Conservation (phyloP, 495 filamentous ascomycete genomes). For the Neurospora sp. region DNA sequence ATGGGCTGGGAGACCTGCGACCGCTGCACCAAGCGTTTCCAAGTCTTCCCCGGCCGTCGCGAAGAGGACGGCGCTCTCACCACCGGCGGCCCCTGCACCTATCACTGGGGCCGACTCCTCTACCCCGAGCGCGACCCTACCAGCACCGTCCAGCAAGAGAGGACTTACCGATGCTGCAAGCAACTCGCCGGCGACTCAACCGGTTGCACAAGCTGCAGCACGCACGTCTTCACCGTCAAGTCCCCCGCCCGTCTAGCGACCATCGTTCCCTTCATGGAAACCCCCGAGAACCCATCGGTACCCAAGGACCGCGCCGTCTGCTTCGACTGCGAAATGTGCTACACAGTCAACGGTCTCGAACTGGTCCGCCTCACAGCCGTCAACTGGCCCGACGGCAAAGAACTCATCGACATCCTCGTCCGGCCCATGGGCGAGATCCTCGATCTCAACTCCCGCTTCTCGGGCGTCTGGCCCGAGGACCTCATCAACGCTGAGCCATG, state of each 20-base stretch:
- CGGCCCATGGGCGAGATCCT: conserved; percentile 72
- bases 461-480: conserved; percentile 69
- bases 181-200: conserved; percentile 53
- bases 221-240: conserved; percentile 82
- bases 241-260: conserved; percentile 66
- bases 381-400: conserved; percentile 69
- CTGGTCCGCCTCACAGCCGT: conserved; percentile 80
- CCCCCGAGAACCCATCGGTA: conserved; percentile 48
- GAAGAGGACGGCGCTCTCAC: conserved; percentile 70
- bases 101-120: conserved; percentile 61
- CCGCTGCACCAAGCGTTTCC: conserved; percentile 74
- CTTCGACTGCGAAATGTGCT: conserved; percentile 98
- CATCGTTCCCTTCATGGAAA: conserved; percentile 67
- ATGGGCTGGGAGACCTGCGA: conserved; percentile 81
- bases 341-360: conserved; percentile 77
- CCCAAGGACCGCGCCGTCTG: conserved; percentile 46
- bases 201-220: conserved; percentile 59
- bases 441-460: conserved; percentile 84
- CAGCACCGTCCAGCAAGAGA: conserved; percentile 33
- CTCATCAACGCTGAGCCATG: conserved; percentile 58
- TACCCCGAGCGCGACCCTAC: conserved; percentile 33
- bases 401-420: conserved; percentile 76
- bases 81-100: conserved; percentile 61
- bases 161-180: conserved; percentile 68
- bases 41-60: conserved; percentile 82